phyloP scores from a whole-genome alignment of 768 basidiomycete genomes.

The Podaxis mareebaensis region DNA sequence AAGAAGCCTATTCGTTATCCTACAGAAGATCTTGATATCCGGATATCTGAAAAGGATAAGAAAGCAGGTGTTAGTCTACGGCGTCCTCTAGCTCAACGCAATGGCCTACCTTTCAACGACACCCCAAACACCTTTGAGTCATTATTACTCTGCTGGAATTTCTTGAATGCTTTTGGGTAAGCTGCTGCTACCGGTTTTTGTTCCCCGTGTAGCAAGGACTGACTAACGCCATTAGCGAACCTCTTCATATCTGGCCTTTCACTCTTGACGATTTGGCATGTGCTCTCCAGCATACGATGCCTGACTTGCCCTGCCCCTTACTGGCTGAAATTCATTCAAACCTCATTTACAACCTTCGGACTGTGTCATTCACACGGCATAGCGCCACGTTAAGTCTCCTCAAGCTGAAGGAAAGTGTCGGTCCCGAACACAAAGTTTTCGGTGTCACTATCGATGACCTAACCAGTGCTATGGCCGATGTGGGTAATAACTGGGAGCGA shows the following conservation, averaged over 20 bases:
- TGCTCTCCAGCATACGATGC: constrained; percentile 73
- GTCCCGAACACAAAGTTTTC: constrained; percentile 41
- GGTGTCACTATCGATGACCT: constrained; percentile 67
- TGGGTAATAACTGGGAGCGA: constrained; percentile 87
- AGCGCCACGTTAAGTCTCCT: constrained; percentile 71
- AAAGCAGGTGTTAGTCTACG: constrained; percentile 71
- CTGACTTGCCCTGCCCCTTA: constrained; percentile 71
- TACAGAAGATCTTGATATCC: constrained; percentile 88
- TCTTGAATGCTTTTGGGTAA: constrained; percentile 91
- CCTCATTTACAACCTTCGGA: constrained; percentile 88
- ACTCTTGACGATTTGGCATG: constrained; percentile 93
- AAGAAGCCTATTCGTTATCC: constrained; percentile 91
- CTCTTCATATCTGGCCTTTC: constrained; percentile 84
- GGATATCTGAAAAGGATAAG: constrained; percentile 78
- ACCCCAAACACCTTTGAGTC: constrained; percentile 69
- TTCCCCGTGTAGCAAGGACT: constrained; percentile 16
- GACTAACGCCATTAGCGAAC: constrained; percentile 55
- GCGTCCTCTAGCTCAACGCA: constrained; percentile 65
- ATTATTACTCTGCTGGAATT: constrained; percentile 93
- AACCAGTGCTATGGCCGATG: constrained; percentile 68
- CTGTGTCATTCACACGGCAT: constrained; percentile 74
- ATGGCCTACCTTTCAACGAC: constrained; percentile 68
- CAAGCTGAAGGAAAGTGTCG: constrained; percentile 38
- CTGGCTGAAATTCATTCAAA: constrained; percentile 88
- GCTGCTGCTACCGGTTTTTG: constrained; percentile 24